These are phyloP conservation scores for Haplosporangium sp. DNA, from an alignment of 371 early-diverging fungal genomes.

Conservation along the genomic window DNA sequence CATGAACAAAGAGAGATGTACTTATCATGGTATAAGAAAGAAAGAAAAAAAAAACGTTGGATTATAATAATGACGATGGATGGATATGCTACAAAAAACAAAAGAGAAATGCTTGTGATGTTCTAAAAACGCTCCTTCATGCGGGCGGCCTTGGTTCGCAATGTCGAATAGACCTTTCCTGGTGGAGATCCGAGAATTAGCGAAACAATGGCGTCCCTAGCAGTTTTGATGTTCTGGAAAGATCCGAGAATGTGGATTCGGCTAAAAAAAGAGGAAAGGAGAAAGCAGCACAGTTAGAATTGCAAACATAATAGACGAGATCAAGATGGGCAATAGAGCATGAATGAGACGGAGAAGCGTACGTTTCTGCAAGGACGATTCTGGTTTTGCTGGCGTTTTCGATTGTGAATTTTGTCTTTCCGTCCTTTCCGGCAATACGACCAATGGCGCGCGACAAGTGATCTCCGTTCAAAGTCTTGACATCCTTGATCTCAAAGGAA, in stretches of 20 bases:
- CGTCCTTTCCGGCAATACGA: conserved; percentile 99
- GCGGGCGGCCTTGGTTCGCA: conserved; percentile 88
- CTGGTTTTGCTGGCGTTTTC: conserved; percentile 97
- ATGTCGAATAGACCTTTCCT: conserved; percentile 95
- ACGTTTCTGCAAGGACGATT: conserved; percentile 97
- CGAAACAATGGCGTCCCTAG: conserved; percentile 94
- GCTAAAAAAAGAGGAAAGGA: conserved; percentile 36
- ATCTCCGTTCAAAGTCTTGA: conserved; percentile 96
- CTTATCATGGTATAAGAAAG: too few relatives aligned
- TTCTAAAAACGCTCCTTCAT: conserved; percentile 93
- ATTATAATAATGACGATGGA: too few relatives aligned
- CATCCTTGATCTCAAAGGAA: conserved; percentile 98
- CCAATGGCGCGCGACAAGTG: conserved; percentile 99
- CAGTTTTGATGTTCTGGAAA: conserved; percentile 97
- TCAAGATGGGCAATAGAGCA: too few relatives aligned
- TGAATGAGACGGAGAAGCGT: conserved; percentile 24
- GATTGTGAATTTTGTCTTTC: conserved; percentile 97
- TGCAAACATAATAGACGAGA: too few relatives aligned
- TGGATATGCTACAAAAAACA: conserved; percentile 8
- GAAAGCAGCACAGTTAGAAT: too few relatives aligned
- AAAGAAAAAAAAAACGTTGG: too few relatives aligned
- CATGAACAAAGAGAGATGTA: too few relatives aligned
- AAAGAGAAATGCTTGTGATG: neutral
- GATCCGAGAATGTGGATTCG: conserved; percentile 98
- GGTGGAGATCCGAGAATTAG: conserved; percentile 98